phyloP scores from a whole-genome alignment of 2,329 filamentous ascomycete species.

The Aureobasidium sp. region DNA sequence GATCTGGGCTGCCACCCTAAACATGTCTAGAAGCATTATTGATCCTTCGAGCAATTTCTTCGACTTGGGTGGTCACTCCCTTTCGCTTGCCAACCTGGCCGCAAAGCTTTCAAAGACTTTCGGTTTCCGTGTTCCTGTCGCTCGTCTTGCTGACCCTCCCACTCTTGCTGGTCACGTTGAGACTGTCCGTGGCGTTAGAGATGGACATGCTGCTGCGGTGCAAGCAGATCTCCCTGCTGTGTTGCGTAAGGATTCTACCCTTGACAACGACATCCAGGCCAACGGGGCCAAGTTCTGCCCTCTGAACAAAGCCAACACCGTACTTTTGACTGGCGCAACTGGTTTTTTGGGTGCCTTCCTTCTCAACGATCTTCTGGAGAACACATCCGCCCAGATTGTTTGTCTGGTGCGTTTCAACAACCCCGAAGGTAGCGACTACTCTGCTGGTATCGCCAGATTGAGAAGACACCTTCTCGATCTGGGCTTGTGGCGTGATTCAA shows the following conservation, averaged over 20 bases:
- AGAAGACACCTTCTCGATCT: slow-evolving; percentile 69
- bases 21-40: slow-evolving; percentile 53
- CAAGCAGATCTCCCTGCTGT: slow-evolving; percentile 67
- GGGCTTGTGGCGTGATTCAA: slow-evolving; percentile 66
- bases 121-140: slow-evolving; percentile 63
- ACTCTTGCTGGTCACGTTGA: slow-evolving; percentile 65
- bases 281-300: slow-evolving; percentile 43
- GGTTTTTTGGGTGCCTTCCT: slow-evolving; percentile 70
- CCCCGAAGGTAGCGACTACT: slow-evolving; percentile 53
- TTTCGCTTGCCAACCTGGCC: slow-evolving; percentile 69
- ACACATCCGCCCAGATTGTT: slow-evolving; percentile 58
- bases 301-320: slow-evolving; percentile 56
- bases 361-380: slow-evolving; percentile 58
- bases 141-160: slow-evolving; percentile 59
- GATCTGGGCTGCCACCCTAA: slow-evolving; percentile 63
- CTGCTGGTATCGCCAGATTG: slow-evolving; percentile 61
- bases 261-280: slow-evolving; percentile 62
- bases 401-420: slow-evolving; percentile 67
- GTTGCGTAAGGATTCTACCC: slow-evolving; percentile 54
- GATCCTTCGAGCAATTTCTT: slow-evolving; percentile 69
- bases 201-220: slow-evolving; percentile 64
- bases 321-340: slow-evolving; percentile 66
- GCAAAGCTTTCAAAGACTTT: slow-evolving; percentile 59
- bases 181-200: slow-evolving; percentile 59
- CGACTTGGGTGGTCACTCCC: slow-evolving; percentile 69